These are phyloP conservation scores for Ceratonia siliqua DNA, from an alignment of 306 rosid genomes.

Conservation along the genomic window DNA sequence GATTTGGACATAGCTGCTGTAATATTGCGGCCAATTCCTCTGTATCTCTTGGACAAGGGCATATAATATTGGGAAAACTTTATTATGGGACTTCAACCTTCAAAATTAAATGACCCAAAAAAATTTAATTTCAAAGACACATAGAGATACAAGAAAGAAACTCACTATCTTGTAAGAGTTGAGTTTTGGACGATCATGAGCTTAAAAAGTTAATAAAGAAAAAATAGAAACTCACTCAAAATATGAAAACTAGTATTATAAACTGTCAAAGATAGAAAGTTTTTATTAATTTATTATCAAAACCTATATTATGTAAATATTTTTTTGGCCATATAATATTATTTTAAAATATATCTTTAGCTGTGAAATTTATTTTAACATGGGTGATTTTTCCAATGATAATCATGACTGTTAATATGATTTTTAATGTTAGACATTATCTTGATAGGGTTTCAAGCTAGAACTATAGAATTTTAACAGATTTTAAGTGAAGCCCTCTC, in stretches of 20 bases:
- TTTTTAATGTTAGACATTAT: too few relatives aligned
- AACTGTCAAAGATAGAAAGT: neutral
- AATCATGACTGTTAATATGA: neutral
- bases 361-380: neutral
- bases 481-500: too few relatives aligned
- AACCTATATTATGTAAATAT: neutral
- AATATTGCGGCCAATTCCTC: too few relatives aligned
- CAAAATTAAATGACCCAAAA: too few relatives aligned
- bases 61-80: neutral
- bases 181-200: neutral
- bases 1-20: too few relatives aligned
- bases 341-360: neutral
- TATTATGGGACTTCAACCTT: neutral
- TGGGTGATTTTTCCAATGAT: neutral
- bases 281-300: neutral
- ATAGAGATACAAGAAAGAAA: neutral
- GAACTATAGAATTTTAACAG: too few relatives aligned
- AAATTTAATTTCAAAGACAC: neutral
- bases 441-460: too few relatives aligned
- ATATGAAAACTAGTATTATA: neutral
- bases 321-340: too few relatives aligned
- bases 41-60: neutral
- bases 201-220: neutral
- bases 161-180: neutral
- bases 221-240: neutral